phyloP scores from a whole-genome alignment of 148 eudicot species.

The Heliamphora exappendiculata region DNA sequence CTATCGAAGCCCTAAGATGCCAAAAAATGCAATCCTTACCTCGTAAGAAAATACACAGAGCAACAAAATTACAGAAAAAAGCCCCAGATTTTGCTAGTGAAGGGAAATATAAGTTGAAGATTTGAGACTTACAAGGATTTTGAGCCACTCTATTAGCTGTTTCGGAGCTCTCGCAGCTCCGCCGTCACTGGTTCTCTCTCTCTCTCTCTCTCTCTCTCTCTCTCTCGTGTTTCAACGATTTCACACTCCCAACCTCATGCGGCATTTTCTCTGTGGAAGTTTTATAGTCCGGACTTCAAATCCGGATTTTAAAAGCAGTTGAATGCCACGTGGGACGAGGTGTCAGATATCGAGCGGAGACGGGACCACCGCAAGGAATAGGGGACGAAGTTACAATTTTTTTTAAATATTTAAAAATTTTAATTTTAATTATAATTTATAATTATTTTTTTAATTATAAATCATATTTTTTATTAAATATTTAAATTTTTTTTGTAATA shows the following conservation, averaged over 20 bases:
- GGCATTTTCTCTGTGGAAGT: not conserved
- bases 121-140: slow-evolving; percentile 28
- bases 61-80: not conserved
- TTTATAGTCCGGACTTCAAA: slow-evolving; percentile 37
- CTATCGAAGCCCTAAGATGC: slow-evolving; percentile 33
- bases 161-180: slow-evolving; percentile 4
- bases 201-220: slow-evolving; percentile 15
- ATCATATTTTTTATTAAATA: too few relatives aligned
- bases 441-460: too few relatives aligned
- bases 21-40: slow-evolving; percentile 12
- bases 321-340: slow-evolving; percentile 29
- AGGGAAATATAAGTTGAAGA: not conserved
- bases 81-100: slow-evolving; percentile 5
- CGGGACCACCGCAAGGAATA: too few relatives aligned
- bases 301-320: slow-evolving; percentile 45
- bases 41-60: not conserved
- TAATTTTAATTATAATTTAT: too few relatives aligned
- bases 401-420: too few relatives aligned
- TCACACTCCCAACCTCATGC: slow-evolving; percentile 7
- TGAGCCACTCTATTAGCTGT: slow-evolving; percentile 2
- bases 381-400: not conserved
- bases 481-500: too few relatives aligned
- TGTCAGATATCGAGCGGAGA: not conserved
- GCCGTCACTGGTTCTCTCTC: slow-evolving; percentile 15
- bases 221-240: not conserved